These are phyloP conservation scores for Neocallimastix lanati DNA, from an alignment of 192 early-diverging fungal species.

Conservation along the genomic window DNA sequence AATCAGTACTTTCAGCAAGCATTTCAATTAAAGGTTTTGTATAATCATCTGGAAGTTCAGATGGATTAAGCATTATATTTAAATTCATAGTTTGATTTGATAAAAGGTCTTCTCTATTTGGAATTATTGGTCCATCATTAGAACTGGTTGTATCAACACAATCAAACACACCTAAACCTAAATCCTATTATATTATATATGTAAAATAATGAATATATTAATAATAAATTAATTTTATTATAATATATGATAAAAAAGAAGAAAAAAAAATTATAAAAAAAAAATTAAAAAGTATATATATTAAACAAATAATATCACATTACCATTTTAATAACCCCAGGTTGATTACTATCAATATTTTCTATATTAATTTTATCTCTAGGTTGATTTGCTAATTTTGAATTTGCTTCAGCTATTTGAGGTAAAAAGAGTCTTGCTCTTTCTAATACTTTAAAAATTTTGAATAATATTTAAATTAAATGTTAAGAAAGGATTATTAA, in stretches of 20 bases:
- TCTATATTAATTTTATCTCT: neutral
- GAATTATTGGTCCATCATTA: neutral
- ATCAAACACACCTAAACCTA: neutral
- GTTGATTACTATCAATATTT: neutral
- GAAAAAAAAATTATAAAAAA: too few species aligned
- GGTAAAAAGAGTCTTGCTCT: neutral
- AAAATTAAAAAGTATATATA: too few species aligned
- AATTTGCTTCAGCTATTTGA: neutral
- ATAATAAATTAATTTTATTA: too few species aligned
- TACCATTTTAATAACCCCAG: neutral
- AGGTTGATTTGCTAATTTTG: neutral
- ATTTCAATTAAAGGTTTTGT: neutral
- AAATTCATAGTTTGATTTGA: neutral
- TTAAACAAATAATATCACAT: neutral
- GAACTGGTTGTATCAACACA: neutral
- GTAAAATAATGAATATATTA: too few species aligned
- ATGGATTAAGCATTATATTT: neutral
- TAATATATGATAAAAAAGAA: neutral
- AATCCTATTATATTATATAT: neutral
- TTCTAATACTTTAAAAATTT: neutral
- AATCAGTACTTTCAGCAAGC: neutral
- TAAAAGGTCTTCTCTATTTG: neutral
- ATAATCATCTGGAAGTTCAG: neutral
- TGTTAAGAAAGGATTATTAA: too few species aligned
- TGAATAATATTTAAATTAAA: too few species aligned